A percentile compares a stretch with the other conserved stretches of the same genome.
Evolutionary conservation across 1,284 basidiomycete genomes (phyloP).

Genomic region (Butyriboletus regius): DNA sequence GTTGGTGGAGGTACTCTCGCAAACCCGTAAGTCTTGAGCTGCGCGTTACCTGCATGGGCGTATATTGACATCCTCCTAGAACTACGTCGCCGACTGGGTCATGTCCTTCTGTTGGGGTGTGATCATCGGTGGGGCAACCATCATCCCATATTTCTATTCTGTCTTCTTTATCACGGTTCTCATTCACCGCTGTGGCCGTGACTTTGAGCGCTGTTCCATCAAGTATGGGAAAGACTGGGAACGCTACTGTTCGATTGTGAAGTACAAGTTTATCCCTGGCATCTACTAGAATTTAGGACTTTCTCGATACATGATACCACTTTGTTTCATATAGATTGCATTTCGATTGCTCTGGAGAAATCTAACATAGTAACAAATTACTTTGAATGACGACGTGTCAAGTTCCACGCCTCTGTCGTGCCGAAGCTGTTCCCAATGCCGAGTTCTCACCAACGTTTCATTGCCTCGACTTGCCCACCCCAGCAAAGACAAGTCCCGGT

Average conservation of each 20-base stretch:
- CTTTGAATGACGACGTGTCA: slow-evolving; percentile 2
- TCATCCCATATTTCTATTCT: slow-evolving; percentile 93
- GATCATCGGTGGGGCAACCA: slow-evolving; percentile 71
- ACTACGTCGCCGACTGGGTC: slow-evolving; percentile 81
- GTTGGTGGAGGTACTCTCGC: slow-evolving; percentile 85
- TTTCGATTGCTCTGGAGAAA: background rate
- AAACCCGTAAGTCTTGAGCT: slow-evolving; percentile 59
- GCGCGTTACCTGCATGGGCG: background rate
- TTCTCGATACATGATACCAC: slow-evolving; percentile 3
- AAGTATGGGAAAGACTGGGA: slow-evolving; percentile 98
- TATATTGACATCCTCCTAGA: slow-evolving; percentile 37
- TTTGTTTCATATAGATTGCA: slow-evolving; percentile 2
- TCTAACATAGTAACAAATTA: background rate
- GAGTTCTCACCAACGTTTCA: slow-evolving; percentile 25
- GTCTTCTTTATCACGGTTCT: slow-evolving; percentile 88
- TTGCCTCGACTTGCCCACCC: background rate
- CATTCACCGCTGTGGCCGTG: slow-evolving; percentile 78
- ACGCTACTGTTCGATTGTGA: slow-evolving; percentile 76
- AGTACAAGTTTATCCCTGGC: slow-evolving; percentile 82
- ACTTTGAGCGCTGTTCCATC: slow-evolving; percentile 84
- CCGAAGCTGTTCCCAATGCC: slow-evolving; percentile 10
- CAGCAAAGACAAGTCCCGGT: background rate
- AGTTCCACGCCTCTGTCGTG: slow-evolving; percentile 1
- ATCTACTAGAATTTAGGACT: slow-evolving; percentile 42
- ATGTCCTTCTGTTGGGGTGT: slow-evolving; percentile 89